A percentile compares a stretch with the other conserved stretches of the same genome.
Conservation (phyloP, 2,329 filamentous ascomycete genomes). For the Tolypocladium paradoxum region DNA sequence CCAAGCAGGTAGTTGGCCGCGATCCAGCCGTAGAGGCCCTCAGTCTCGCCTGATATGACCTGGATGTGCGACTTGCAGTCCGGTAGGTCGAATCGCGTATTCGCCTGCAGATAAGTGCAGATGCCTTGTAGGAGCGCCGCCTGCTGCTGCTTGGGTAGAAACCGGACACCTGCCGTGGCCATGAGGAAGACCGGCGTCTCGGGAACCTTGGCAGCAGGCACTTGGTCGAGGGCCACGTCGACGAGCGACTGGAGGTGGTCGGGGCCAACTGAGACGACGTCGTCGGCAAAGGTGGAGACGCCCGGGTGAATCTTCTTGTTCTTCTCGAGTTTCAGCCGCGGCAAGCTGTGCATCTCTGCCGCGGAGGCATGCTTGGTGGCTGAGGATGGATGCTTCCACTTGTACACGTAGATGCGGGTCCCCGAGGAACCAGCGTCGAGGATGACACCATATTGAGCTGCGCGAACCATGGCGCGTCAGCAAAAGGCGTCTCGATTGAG, state of each 20-base stretch:
- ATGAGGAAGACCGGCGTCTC: constrained; percentile 91
- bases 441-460: constrained; percentile 78
- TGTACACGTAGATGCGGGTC: constrained; percentile 88
- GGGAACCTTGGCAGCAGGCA: constrained; percentile 64
- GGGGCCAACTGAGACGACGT: constrained; percentile 63
- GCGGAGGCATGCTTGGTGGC: constrained; percentile 42
- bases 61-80: constrained; percentile 85
- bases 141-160: constrained; percentile 66
- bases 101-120: constrained; percentile 68
- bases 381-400: constrained; percentile 70
- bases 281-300: constrained; percentile 79
- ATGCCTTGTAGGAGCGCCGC: constrained; percentile 63
- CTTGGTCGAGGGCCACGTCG: constrained; percentile 67
- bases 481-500: not conserved
- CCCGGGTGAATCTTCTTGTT: constrained; percentile 92
- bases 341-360: constrained; percentile 50
- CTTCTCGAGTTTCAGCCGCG: constrained; percentile 72
- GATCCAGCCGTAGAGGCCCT: constrained; percentile 95
- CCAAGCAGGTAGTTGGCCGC: constrained; percentile 92
- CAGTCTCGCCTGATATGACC: constrained; percentile 90
- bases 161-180: constrained; percentile 88
- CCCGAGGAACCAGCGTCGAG: constrained; percentile 97
- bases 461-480: not conserved
- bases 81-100: constrained; percentile 75
- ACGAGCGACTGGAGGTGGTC: constrained; percentile 74